phyloP scores from a whole-genome alignment of 208 protist species.

The Wallacemonas rigidus region DNA sequence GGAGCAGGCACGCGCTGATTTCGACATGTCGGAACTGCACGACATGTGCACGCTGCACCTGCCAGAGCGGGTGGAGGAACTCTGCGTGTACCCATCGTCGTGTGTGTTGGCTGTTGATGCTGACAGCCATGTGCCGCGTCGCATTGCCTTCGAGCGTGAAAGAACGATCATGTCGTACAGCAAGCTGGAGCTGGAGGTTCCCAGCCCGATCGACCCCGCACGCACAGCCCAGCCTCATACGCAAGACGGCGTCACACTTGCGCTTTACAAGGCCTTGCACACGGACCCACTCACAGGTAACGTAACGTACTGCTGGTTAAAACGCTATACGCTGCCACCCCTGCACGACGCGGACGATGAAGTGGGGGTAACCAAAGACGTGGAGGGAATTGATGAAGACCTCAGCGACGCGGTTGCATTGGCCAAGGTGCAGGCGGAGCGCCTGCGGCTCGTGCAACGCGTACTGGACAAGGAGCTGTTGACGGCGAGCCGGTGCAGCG shows the following conservation, averaged over 20 bases:
- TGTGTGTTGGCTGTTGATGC: slow-evolving; percentile 30
- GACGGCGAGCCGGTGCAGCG: slow-evolving; percentile 39
- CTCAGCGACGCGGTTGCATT: neutral
- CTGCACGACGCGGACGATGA: neutral
- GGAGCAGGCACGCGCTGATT: slow-evolving; percentile 52
- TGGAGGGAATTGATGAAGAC: slow-evolving; percentile 12
- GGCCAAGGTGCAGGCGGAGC: neutral
- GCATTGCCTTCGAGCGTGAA: slow-evolving; percentile 62
- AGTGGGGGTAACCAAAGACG: neutral
- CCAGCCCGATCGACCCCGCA: slow-evolving; percentile 50
- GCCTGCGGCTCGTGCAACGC: slow-evolving; percentile 24
- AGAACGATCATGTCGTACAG: slow-evolving; percentile 65
- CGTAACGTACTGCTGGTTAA: slow-evolving; percentile 65
- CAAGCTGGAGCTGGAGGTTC: slow-evolving; percentile 47
- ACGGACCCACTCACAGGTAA: slow-evolving; percentile 54
- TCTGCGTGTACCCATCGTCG: slow-evolving; percentile 50
- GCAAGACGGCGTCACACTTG: slow-evolving; percentile 25
- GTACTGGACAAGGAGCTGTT: slow-evolving; percentile 51
- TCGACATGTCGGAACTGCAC: slow-evolving; percentile 40
- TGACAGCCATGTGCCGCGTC: slow-evolving; percentile 29
- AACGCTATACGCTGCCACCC: slow-evolving; percentile 54
- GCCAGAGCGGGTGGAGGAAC: slow-evolving; percentile 43
- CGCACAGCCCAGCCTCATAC: slow-evolving; percentile 7
- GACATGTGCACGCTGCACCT: slow-evolving; percentile 54
- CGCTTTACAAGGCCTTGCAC: slow-evolving; percentile 53